Percentiles rank a stretch among this genome's conserved stretches.
Conservation (phyloP, 78 protist species). For the Tieghemostelium lacteum region DNA sequence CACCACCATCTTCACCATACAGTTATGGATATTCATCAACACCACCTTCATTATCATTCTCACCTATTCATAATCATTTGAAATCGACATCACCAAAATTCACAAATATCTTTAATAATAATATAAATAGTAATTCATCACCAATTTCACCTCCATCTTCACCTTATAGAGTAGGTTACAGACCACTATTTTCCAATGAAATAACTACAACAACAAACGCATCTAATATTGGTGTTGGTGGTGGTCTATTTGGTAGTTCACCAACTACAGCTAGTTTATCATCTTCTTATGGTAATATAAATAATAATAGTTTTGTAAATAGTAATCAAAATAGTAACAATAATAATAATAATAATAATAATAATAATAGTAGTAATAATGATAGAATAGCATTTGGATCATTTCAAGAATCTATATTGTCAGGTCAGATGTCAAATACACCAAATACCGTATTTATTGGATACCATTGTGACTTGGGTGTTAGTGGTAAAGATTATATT, state of each 20-base stretch:
- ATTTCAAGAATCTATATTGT: slow-evolving; percentile 57
- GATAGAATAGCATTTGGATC: slow-evolving; percentile 56
- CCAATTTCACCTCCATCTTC: slow-evolving; percentile 54
- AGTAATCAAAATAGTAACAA: too few relatives aligned
- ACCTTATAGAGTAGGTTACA: slow-evolving; percentile 42
- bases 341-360: slow-evolving; percentile 2
- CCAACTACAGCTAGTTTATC: not conserved
- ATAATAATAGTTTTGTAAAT: not conserved
- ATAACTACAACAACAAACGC: slow-evolving; percentile 8
- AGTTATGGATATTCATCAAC: too few relatives aligned
- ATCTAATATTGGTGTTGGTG: not conserved
- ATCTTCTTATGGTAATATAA: not conserved
- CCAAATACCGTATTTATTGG: slow-evolving; percentile 72
- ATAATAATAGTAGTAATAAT: not conserved
- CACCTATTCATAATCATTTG: slow-evolving; percentile 15
- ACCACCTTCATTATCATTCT: slow-evolving; percentile 31
- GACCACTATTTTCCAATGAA: slow-evolving; percentile 64
- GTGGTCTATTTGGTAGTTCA: not conserved
- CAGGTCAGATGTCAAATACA: slow-evolving; percentile 71
- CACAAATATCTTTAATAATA: not conserved
- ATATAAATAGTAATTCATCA: not conserved
- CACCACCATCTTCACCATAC: too few relatives aligned
- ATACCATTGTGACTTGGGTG: slow-evolving; percentile 47
- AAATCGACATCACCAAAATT: slow-evolving; percentile 45
- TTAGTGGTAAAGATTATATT: slow-evolving; percentile 62